Percentiles rank a stretch among this genome's conserved stretches.
These are phyloP conservation scores for Globisporangium camurandrum DNA, from an alignment of 352 stramenopile genomes.

Conservation along the genomic window DNA sequence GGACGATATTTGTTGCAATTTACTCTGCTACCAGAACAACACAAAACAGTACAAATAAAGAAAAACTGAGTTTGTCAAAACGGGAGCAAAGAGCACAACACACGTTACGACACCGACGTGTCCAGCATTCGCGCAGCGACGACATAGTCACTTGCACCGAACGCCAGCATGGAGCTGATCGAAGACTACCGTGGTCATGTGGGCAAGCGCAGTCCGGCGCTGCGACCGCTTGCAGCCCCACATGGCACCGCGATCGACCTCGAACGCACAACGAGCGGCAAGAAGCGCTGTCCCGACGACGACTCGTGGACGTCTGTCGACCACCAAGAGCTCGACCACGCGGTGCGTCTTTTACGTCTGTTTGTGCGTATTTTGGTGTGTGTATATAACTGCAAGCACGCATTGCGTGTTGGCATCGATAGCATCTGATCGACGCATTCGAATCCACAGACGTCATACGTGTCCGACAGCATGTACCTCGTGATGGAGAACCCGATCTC, in stretches of 20 bases:
- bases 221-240: constrained; percentile 1
- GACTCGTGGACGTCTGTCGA: constrained; percentile 84
- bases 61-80: not conserved
- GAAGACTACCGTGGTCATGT: constrained; percentile 8
- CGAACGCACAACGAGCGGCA: constrained; percentile 7
- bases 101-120: not conserved
- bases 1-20: too few species aligned
- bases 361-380: too few species aligned
- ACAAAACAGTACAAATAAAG: too few species aligned
- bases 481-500: constrained; percentile 60
- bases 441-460: constrained; percentile 57
- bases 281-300: constrained; percentile 45
- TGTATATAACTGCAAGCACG: too few species aligned
- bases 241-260: not conserved
- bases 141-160: not conserved
- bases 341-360: constrained; percentile 35
- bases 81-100: not conserved
- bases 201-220: constrained; percentile 1
- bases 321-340: constrained; percentile 67
- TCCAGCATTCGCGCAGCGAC: too few species aligned
- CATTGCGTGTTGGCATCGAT: too few species aligned
- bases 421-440: constrained; percentile 5
- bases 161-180: constrained; percentile 10
- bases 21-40: too few species aligned
- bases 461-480: constrained; percentile 77